These are phyloP conservation scores for Solanum rostratum DNA, from an alignment of 257 asterid species.

Conservation along the genomic window DNA sequence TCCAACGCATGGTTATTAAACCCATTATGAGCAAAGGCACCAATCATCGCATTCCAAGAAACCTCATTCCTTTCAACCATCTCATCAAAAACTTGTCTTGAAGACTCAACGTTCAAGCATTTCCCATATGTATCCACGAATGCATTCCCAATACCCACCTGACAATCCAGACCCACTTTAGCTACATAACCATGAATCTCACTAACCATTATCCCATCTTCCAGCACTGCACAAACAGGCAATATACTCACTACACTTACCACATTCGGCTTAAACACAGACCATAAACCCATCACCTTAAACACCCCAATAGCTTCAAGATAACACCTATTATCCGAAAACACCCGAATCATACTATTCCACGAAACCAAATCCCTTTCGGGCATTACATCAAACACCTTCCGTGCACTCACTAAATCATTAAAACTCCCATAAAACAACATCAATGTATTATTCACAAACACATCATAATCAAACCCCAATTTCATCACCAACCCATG, in stretches of 20 bases:
- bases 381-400: constrained; percentile 53
- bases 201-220: constrained; percentile 25
- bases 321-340: constrained; percentile 19
- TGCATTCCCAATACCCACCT: constrained; percentile 43
- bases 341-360: constrained; percentile 47
- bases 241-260: constrained; percentile 47
- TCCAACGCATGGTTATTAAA: constrained; percentile 25
- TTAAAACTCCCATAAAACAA: constrained; percentile 49
- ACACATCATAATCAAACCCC: constrained; percentile 38
- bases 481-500: constrained; percentile 48
- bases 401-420: constrained; percentile 18
- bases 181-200: constrained; percentile 36
- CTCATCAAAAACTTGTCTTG: constrained; percentile 31
- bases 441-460: constrained; percentile 52
- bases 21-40: constrained; percentile 31
- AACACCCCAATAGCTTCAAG: constrained; percentile 30
- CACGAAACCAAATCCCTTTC: constrained; percentile 55
- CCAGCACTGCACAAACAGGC: constrained; percentile 41
- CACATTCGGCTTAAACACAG: constrained; percentile 35
- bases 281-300: constrained; percentile 22
- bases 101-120: constrained; percentile 36
- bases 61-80: constrained; percentile 50
- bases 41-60: constrained; percentile 56
- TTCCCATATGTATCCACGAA: constrained; percentile 64
- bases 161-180: constrained; percentile 44